Percentiles rank a stretch among this genome's conserved stretches.
Conservation (phyloP, 108 stramenopile species). For the Conticribra weissflogii region DNA sequence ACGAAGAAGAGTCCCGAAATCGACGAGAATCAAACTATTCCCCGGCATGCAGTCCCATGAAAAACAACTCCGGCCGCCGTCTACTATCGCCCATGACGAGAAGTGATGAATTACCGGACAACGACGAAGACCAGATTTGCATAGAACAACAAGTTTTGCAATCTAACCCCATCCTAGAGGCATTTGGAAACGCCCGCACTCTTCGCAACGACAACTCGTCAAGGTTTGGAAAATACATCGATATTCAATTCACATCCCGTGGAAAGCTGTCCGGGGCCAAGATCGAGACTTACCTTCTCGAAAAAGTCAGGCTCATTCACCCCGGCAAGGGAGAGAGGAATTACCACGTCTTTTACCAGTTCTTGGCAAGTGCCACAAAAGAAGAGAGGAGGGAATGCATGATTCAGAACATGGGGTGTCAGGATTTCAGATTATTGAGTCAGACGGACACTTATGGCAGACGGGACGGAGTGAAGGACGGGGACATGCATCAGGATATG, state of each 20-base stretch:
- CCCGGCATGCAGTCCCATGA: constrained; percentile 7
- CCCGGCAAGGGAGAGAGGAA: constrained; percentile 77
- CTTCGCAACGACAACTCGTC: constrained; percentile 95
- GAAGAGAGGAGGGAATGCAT: constrained; percentile 59
- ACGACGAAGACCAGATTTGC: constrained; percentile 50
- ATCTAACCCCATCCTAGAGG: constrained; percentile 95
- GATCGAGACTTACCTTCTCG: constrained; percentile 95
- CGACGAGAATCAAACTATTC: neutral
- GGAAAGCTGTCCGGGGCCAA: constrained; percentile 85
- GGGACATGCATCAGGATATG: constrained; percentile 80
- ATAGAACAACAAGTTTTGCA: constrained; percentile 92
- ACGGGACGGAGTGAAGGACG: constrained; percentile 86
- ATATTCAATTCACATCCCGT: constrained; percentile 73
- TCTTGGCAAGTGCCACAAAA: constrained; percentile 67
- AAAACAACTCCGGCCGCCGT: no score
- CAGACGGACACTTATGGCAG: constrained; percentile 80
- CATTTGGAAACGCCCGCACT: constrained; percentile 97
- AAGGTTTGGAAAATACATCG: constrained; percentile 88
- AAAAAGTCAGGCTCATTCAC: constrained; percentile 91
- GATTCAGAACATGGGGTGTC: constrained; percentile 42
- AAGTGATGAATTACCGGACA: no score
- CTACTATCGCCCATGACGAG: no score
- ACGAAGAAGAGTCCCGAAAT: constrained; percentile 16
- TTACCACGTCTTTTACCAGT: constrained; percentile 93
- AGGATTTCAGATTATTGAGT: constrained; percentile 70